Conservation (phyloP, 768 basidiomycete genomes). For the Russula compacta region DNA sequence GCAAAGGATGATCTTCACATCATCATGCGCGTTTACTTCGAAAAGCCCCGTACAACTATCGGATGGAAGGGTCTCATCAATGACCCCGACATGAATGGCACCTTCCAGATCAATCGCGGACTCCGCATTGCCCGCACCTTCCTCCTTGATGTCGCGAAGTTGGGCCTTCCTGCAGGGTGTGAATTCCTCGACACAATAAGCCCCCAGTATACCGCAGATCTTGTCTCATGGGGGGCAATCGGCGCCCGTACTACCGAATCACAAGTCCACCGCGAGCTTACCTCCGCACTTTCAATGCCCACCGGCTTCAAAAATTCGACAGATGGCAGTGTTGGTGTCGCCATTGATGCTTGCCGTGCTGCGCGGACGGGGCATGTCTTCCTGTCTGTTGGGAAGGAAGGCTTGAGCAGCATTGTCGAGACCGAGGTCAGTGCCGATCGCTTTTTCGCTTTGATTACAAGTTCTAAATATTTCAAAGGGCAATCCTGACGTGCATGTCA, state of each 20-base stretch:
- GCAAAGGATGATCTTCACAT: conserved; percentile 85
- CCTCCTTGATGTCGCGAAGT: conserved; percentile 78
- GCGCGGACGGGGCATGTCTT: conserved; percentile 90
- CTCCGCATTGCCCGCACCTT: conserved; percentile 80
- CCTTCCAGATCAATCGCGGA: conserved; percentile 95
- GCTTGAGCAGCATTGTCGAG: conserved; percentile 89
- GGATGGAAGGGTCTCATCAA: conserved; percentile 99
- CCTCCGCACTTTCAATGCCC: conserved; percentile 84
- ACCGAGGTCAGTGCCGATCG: conserved; percentile 50
- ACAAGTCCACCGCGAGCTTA: conserved; percentile 85
- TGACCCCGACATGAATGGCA: conserved; percentile 88
- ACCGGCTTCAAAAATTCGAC: conserved; percentile 99
- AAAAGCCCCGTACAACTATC: conserved; percentile 91
- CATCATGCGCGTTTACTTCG: conserved; percentile 98
- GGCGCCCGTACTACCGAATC: conserved; percentile 90
- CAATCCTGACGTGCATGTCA: conserved; percentile 89
- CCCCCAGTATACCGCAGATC: conserved; percentile 89
- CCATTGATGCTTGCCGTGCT: conserved; percentile 91
- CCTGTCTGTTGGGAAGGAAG: conserved; percentile 95
- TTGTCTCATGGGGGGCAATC: conserved; percentile 93
- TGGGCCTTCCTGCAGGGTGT: conserved; percentile 92
- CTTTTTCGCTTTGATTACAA: background rate
- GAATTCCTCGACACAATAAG: conserved; percentile 82
- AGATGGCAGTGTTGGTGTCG: conserved; percentile 85
- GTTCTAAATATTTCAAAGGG: conserved; percentile 38